phyloP scores from a whole-genome alignment of 148 eudicot species.

The Heliamphora exappendiculata region DNA sequence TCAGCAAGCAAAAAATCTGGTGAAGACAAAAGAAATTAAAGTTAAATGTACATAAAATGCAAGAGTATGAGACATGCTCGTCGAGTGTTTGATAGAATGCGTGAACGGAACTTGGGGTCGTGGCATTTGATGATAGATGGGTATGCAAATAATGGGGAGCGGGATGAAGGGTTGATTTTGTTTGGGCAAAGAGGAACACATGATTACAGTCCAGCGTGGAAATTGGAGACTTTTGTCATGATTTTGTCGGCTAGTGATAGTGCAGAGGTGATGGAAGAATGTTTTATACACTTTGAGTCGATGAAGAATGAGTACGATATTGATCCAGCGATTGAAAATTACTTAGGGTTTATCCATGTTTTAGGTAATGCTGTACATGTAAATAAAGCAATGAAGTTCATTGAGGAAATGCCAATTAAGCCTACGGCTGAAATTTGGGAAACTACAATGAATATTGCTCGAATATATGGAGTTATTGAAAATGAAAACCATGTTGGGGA shows the following conservation, averaged over 20 bases:
- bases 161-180: conserved; percentile 28
- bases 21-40: too few species aligned
- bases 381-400: conserved; percentile 40
- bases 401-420: conserved; percentile 27
- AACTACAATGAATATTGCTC: conserved; percentile 22
- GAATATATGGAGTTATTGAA: conserved; percentile 36
- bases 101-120: conserved; percentile 17
- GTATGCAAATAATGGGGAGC: conserved; percentile 27
- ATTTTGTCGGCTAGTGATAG: conserved; percentile 35
- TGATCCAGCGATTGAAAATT: conserved; percentile 29
- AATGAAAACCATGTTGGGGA: conserved; percentile 36
- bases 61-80: conserved; percentile 33
- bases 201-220: conserved; percentile 29
- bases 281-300: conserved; percentile 23
- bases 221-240: conserved; percentile 26
- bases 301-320: conserved; percentile 31
- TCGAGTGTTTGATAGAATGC: conserved; percentile 35
- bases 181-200: conserved; percentile 29
- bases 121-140: conserved; percentile 43
- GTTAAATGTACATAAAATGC: conserved; percentile 27
- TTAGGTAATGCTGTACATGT: conserved; percentile 39
- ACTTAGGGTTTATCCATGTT: conserved; percentile 30
- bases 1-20: too few species aligned
- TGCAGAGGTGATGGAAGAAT: conserved; percentile 26
- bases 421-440: conserved; percentile 37